Conservation (phyloP, 768 basidiomycete species). For the Suillus paluster region DNA sequence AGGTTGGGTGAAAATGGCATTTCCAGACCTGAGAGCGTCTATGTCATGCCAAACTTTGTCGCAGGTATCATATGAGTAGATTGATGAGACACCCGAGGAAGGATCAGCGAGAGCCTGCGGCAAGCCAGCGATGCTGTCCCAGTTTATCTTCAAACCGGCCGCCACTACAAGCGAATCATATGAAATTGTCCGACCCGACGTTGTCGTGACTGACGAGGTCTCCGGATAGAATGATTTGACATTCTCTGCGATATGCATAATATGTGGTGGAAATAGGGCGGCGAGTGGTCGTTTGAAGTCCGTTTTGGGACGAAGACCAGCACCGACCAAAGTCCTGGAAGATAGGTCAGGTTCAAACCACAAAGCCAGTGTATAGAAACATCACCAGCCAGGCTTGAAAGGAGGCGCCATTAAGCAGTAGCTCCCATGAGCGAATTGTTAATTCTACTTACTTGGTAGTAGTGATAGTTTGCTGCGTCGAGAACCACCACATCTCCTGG, state of each 20-base stretch:
- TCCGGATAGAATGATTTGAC: constrained; percentile 77
- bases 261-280: constrained; percentile 74
- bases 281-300: constrained; percentile 68
- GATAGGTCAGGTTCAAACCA: neutral
- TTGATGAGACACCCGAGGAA: constrained; percentile 82
- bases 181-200: constrained; percentile 65
- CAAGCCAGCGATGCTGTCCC: constrained; percentile 74
- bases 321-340: constrained; percentile 85
- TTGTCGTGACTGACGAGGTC: constrained; percentile 73
- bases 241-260: constrained; percentile 72
- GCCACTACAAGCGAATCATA: constrained; percentile 93
- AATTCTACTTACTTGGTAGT: constrained; percentile 69
- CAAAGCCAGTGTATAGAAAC: neutral
- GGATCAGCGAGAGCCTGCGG: constrained; percentile 77
- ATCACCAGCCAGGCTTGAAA: constrained; percentile 84
- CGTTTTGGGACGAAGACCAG: constrained; percentile 78
- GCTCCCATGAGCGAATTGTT: neutral
- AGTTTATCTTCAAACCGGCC: constrained; percentile 87
- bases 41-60: constrained; percentile 91
- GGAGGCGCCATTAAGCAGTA: neutral
- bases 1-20: constrained; percentile 95
- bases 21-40: constrained; percentile 72
- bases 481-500: constrained; percentile 84
- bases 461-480: constrained; percentile 80
- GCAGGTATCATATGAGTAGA: constrained; percentile 89